Conservation (phyloP, 352 stramenopile species). For the Phytophthora podocarpi region DNA sequence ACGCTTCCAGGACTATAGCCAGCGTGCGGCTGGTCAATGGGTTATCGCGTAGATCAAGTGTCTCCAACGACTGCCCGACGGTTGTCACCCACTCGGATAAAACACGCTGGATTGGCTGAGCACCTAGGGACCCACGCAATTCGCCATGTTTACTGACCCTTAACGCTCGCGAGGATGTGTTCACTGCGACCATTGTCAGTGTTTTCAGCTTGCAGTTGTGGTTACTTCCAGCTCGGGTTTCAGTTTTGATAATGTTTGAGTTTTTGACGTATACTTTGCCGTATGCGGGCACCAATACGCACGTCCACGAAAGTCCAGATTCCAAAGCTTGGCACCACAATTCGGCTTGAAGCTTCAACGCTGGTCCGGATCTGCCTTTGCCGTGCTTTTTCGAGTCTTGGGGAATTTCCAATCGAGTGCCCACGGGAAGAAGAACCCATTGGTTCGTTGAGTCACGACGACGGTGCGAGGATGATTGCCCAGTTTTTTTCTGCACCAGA, state of each 20-base stretch:
- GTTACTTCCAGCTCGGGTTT: neutral
- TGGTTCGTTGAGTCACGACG: neutral
- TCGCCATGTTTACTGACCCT: constrained; percentile 7
- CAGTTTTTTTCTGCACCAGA: constrained; percentile 8
- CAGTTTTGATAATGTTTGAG: constrained; percentile 4
- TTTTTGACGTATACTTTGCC: constrained; percentile 41
- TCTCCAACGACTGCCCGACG: constrained; percentile 28
- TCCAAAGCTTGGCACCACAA: constrained; percentile 31
- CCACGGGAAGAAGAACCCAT: constrained; percentile 19
- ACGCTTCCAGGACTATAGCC: constrained; percentile 34
- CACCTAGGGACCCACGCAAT: neutral
- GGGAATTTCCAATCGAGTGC: constrained; percentile 20
- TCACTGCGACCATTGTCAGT: constrained; percentile 42
- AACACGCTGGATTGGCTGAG: constrained; percentile 9
- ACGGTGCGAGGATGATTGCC: neutral
- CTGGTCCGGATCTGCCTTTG: neutral
- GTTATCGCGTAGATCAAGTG: constrained; percentile 41
- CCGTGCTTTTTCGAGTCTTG: neutral
- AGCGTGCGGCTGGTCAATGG: constrained; percentile 25
- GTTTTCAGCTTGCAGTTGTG: constrained; percentile 21
- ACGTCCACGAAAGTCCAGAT: constrained; percentile 14
- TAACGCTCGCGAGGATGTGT: constrained; percentile 3
- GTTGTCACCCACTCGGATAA: constrained; percentile 25
- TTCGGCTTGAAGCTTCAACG: constrained; percentile 11
- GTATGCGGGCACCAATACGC: constrained; percentile 43